Evolutionary conservation across 495 filamentous ascomycete species (phyloP).

Genomic region (Aspergillus sclerotioniger): DNA sequence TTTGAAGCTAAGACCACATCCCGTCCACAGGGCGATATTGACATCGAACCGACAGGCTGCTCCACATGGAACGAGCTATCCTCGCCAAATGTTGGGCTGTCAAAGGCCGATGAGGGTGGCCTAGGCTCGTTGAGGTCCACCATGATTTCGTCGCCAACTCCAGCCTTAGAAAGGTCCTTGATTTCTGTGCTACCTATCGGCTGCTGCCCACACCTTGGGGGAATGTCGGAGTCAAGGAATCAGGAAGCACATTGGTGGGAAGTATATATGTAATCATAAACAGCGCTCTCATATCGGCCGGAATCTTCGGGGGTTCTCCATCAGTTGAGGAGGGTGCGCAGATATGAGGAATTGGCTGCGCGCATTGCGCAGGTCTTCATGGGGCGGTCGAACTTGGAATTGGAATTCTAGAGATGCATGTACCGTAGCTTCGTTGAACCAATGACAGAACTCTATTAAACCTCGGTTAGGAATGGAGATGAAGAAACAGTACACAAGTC

Average conservation of each 20-base stretch:
- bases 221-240: conserved; percentile 11
- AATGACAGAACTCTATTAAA: background rate
- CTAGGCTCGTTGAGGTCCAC: conserved; percentile 39
- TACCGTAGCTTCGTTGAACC: background rate
- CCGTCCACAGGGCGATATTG: conserved; percentile 89
- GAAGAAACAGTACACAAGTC: background rate
- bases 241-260: conserved; percentile 12
- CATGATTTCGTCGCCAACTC: conserved; percentile 31
- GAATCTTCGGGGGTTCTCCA: background rate
- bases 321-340: conserved; percentile 12
- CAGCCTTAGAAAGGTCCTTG: conserved; percentile 17
- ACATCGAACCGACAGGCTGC: conserved; percentile 69
- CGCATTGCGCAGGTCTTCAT: conserved; percentile 18
- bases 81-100: conserved; percentile 83
- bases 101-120: conserved; percentile 63
- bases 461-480: background rate
- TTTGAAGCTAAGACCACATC: conserved; percentile 89
- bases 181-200: conserved; percentile 2
- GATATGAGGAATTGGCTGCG: conserved; percentile 2
- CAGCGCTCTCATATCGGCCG: conserved; percentile 21
- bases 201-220: conserved; percentile 10
- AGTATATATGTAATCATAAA: background rate
- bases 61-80: conserved; percentile 83
- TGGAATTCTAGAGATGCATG: background rate
- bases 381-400: background rate